phyloP scores from a whole-genome alignment of 179 eudicot species.

The Spergularia azorica region DNA sequence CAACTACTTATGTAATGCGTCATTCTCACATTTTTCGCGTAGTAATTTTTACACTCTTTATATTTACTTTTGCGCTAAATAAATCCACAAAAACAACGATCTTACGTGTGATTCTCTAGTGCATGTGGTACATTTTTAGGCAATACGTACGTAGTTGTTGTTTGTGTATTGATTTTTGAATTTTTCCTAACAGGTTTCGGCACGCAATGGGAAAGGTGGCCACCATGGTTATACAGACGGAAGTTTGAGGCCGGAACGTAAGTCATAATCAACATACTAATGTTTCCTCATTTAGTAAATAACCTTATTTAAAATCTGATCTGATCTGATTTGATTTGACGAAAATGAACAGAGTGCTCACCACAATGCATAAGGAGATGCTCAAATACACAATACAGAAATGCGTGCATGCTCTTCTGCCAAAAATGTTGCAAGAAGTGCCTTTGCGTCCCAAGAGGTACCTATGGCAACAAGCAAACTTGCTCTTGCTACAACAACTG shows the following conservation, averaged over 20 bases:
- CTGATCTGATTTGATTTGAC: too few species aligned
- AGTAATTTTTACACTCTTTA: not conserved
- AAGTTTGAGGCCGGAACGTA: conserved; percentile 24
- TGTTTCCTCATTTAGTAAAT: not conserved
- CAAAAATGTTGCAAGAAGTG: conserved; percentile 44
- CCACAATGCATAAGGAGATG: conserved; percentile 40
- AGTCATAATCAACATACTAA: not conserved
- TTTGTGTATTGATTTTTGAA: too few species aligned
- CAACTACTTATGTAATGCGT: too few species aligned
- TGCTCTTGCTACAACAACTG: conserved; percentile 57
- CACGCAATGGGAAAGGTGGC: not conserved
- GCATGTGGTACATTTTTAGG: not conserved
- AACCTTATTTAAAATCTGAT: too few species aligned
- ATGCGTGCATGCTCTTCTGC: conserved; percentile 45
- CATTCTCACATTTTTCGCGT: too few species aligned
- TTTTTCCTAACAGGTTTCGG: conserved; percentile 16
- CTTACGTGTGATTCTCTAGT: too few species aligned
- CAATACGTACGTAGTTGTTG: not conserved
- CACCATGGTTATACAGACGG: conserved; percentile 15
- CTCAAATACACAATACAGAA: conserved; percentile 34
- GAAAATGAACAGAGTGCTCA: conserved; percentile 29
- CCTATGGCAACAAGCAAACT: conserved; percentile 44
- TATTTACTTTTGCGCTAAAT: too few species aligned
- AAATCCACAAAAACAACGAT: too few species aligned
- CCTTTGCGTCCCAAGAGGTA: conserved; percentile 46